These are phyloP conservation scores for Trichoderma arundinaceum DNA, from an alignment of 2,329 filamentous ascomycete species.

Conservation along the genomic window DNA sequence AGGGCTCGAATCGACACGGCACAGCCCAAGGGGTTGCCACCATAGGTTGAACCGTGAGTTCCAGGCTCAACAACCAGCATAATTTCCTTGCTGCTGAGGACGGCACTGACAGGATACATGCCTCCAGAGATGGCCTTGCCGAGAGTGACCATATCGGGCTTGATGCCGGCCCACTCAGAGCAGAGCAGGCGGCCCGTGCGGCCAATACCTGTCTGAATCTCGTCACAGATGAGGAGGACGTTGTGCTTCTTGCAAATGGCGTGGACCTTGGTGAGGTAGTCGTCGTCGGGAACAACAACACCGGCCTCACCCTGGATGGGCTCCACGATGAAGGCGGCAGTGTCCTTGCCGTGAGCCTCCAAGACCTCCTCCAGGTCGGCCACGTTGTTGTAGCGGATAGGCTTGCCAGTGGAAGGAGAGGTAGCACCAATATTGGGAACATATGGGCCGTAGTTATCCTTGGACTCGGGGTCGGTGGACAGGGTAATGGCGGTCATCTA, in stretches of 20 bases:
- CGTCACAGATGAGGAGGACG: constrained; percentile 93
- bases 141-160: constrained; percentile 91
- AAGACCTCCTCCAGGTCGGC: constrained; percentile 79
- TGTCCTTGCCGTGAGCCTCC: constrained; percentile 79
- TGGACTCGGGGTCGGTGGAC: constrained; percentile 92
- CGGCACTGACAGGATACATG: constrained; percentile 98
- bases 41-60: constrained; percentile 98
- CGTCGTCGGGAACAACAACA: constrained; percentile 90
- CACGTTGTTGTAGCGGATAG: constrained; percentile 86
- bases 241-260: constrained; percentile 94
- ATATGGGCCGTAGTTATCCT: constrained; percentile 96
- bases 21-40: constrained; percentile 93
- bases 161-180: constrained; percentile 92
- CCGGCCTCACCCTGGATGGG: constrained; percentile 98
- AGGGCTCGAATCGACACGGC: constrained; percentile 94
- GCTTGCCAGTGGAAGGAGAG: constrained; percentile 74
- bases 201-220: constrained; percentile 98
- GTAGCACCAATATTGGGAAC: constrained; percentile 83
- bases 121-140: constrained; percentile 98
- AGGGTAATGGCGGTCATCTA: constrained; percentile 94
- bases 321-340: constrained; percentile 92
- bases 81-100: constrained; percentile 84
- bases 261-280: constrained; percentile 80
- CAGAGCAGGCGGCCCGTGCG: constrained; percentile 93
- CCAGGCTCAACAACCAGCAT: constrained; percentile 97